Evolutionary conservation across 164 flowering plant genomes (phyloP), one percentile per base, ranked within the genome.

Genomic region (Magnolia changhungtana): DNA sequence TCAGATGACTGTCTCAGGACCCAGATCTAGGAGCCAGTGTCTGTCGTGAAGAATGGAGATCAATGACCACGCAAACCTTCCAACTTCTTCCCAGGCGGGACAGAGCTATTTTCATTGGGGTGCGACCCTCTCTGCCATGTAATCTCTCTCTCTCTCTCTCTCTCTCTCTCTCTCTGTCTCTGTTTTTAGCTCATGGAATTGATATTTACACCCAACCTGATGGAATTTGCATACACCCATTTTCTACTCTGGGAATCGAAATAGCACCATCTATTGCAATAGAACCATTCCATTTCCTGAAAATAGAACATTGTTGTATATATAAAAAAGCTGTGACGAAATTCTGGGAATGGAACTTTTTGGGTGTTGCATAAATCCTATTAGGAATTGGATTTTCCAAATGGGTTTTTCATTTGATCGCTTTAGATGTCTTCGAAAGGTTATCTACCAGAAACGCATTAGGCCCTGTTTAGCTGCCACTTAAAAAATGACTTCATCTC

Each of bases 91-190:
- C 49, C 45, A 37, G 29, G 6, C 50, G 3, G n/a, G 19, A 72
- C 66, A 11, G 37, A 23, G 51, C 61, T 73, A n/a, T 21, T 78
- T 84, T 63, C 82, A 83, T 29, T 83, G 86, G 86, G 82, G 86
- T 24, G 86, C 82, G 20, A 83, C 83, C 76, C 23, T 75, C 58
- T 72, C 75, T 18, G 86, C 82, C 49, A 6, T 81, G 82, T 83
- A 31, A 8, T 21, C 69, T 21, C 69, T 19, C 67, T 19, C 67
- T 19, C 67, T 18, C 68, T 65, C 68, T 65, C 11, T 69, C 55
- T 69, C 50, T 69, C 50, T 37, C 69, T 66, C 24, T 20, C 31
- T 66, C 45, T 69, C 50, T 29, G 3, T 19, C 14, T 11, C 27
- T 29, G 11, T 27, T 29, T 29, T 7, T 21, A 11, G 13, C 61